Base-by-base conservation (phyloP, 108 stramenopile genomes). In the Bacterosira constricta region DNA sequence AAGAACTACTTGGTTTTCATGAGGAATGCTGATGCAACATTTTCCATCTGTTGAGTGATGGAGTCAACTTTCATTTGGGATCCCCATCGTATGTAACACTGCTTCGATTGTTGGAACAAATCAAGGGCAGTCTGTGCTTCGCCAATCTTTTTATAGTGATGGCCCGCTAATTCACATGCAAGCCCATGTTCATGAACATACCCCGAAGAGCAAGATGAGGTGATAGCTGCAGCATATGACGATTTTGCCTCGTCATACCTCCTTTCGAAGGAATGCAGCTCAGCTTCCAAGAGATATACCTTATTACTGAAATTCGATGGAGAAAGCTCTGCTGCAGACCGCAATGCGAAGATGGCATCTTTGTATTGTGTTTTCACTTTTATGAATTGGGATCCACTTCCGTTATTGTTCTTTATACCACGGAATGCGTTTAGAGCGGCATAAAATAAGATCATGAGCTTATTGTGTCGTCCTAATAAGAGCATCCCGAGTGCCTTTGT, bases 151-250 rank as follows among this genome's bases (percentile, higher is more conserved):
- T 23, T 35, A 23, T 45, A 69, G 30, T 69, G 68, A 69, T 46
- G 57, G 0, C 46, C 64, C 4, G 64, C 50, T 8, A 36, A 23
- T 35, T 65, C 64, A 20, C 50, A 52, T 12, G 68, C 54, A 8
- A 69, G 55, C 1, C 68, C 73, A 15, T 74, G 63, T 53, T 74
- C 73, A 20, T 74, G 73, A 2, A 60, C 23, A 31, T 59, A 74
- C 42, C 58, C 59, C 18, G 75, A 61, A 12, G 21, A 23, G 3
- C 53, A 20, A 35, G 63, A 63, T 49, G 73, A 32, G 15, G 54
- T n/a, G 20, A 74, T 65, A 17, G 73, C 55, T 18, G 26, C 41
- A 12, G 15, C 66, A 51, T 76, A 76, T 15, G 23, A 21, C 15
- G 42, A 13, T 44, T 53, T 29, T 3, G 75, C 75, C 26, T 68